Base-by-base conservation (phyloP, 768 basidiomycete genomes). In the Gyrodon lividus region DNA sequence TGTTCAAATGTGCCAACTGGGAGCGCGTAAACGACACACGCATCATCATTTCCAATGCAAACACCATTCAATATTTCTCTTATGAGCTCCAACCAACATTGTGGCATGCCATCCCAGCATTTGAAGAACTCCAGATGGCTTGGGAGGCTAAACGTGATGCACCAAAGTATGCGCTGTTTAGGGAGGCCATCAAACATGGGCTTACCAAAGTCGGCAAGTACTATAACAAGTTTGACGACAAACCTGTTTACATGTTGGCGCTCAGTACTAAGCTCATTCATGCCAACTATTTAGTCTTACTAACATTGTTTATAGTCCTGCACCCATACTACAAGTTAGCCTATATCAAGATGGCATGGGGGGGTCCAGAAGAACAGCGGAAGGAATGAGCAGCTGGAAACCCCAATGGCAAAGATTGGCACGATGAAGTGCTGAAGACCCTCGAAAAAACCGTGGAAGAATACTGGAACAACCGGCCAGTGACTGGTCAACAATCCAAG, bases 241-340 rank as follows among this genome's bases (percentile, higher is more conserved):
- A 59, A 28, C 42, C 47, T 4, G 34, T 43, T 0, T 65, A 52
- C 47, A 46, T 70, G 3, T 57, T 68, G 0, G 53, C 62, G 2
- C 52, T 71, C 1, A 42, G 70, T 70, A 51, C 13, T 31, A 6
- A 16, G 6, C 23, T 28, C 17, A 8, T 52, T 28, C 16, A 34
- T 14, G 3, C 26, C 26, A 14, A 41, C 46, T 16, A 28, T 35
- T 17, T 54, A 12, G 17, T 14, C 45, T 41, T n/a, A 24, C 26
- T 51, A 30, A 35, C 24, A 6, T 24, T 17, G 17, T 22, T 17
- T 30, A 22, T 38, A 68, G 66, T 60, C 1, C 47, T 69, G 12
- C 67, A 72, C 37, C 69, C 63, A 0, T 72, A 69, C 43, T 71
- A 60, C 54, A 71, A 71, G n/a, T 52, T 70, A 0, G 22, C 43